Percentiles rank a stretch among this genome's conserved stretches.
Evolutionary conservation across 441 rosid genomes (phyloP).

Genomic region (Aquilaria agallochum): DNA sequence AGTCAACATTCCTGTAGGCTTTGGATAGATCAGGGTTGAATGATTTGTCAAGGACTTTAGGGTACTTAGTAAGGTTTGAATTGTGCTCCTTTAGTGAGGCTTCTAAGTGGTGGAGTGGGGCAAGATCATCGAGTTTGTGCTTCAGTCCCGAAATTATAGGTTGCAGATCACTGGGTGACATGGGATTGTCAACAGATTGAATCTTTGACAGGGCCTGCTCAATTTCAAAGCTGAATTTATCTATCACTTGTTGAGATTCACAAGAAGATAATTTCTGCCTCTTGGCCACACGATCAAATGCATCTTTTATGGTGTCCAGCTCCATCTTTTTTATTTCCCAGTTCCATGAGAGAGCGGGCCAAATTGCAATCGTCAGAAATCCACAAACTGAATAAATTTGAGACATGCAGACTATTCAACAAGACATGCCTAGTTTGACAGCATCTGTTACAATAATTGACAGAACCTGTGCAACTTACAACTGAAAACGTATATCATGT

Average conservation of each 20-base stretch:
- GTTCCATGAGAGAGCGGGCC: constrained; percentile 22
- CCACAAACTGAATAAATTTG: no score
- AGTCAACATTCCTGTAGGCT: constrained; percentile 53
- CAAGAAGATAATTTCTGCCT: constrained; percentile 50
- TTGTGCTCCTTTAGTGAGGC: constrained; percentile 48
- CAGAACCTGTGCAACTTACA: no score
- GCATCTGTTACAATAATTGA: no score
- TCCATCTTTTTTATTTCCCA: constrained; percentile 27
- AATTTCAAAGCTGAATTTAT: constrained; percentile 41
- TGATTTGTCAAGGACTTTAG: constrained; percentile 45
- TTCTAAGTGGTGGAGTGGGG: constrained; percentile 42
- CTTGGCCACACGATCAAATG: constrained; percentile 49
- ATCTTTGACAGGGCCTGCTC: constrained; percentile 38
- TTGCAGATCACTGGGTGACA: constrained; percentile 24
- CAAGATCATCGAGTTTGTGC: constrained; percentile 35
- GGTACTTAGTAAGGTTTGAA: constrained; percentile 33
- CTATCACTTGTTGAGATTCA: constrained; percentile 42
- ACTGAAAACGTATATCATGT: no score
- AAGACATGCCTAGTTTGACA: no score
- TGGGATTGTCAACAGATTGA: constrained; percentile 19
- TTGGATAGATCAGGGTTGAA: constrained; percentile 49
- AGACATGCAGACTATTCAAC: no score
- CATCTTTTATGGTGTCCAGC: constrained; percentile 33
- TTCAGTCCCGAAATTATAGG: constrained; percentile 38
- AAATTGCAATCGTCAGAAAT: background rate